Base-by-base conservation (phyloP, 768 basidiomycete species). In the Tephrocybe rancida region DNA sequence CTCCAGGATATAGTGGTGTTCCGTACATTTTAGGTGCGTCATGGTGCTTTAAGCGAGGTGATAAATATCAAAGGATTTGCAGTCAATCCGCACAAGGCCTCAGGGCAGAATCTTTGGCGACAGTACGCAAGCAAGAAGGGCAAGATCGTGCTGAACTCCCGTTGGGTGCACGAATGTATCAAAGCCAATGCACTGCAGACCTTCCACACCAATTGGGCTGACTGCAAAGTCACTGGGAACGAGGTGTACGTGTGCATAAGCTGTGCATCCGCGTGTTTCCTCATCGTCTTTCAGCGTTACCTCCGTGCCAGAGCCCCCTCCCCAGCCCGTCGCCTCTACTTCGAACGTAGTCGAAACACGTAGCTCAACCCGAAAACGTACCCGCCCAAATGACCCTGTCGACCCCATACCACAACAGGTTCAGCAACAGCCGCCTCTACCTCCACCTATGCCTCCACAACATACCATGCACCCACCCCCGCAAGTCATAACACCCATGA, bases 121-220 rank as follows among this genome's bases (percentile, higher is more conserved):
- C 88, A 91, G 63, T 92, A 90, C 67, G 81, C 80, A 1, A 80
- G 81, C 41, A 92, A 92, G 70, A 92, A 90, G 70, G 84, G 82
- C 35, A 92, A 92, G 67, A 73, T 92, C 41, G 82, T 94, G 2
- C 81, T 94, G 6, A 78, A 83, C 61, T 78, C 82, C 4, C 80
- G 81, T 42, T 94, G 92, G 92, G 79, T 91, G 19, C 79, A 81
- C 44, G 87, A 90, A 64, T 94, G 92, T 61, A 76, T 94, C 61
- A 83, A 85, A 60, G 71, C 78, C 5, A 80, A 82, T 46, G 77
- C 80, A 41, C 75, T 94, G 29, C 87, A 90, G 66, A 90, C 88
- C 0, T 92, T 86, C 62, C 79, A 83, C 45, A 83, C 75, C 52
- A 85, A 90, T 61, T 94, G 87, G 83, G 90, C 86, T 10, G 88